A percentile compares a stretch with the other conserved stretches of the same genome.
These are phyloP conservation scores for Emmonsiellopsis sp. DNA, from an alignment of 2,329 filamentous ascomycete species.

Conservation along the genomic window DNA sequence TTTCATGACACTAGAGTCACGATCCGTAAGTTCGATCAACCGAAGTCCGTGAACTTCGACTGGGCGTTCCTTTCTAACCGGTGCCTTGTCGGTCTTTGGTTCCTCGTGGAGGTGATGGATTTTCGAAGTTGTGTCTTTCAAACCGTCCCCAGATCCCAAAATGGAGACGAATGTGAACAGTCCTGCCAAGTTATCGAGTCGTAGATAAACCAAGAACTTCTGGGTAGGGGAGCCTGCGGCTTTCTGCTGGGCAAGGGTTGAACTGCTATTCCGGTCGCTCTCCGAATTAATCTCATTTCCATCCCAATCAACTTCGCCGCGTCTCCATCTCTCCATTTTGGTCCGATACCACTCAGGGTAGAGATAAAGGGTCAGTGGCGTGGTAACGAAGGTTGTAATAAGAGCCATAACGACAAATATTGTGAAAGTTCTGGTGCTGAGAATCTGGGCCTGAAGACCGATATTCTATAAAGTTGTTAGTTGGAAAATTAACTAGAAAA, in stretches of 20 bases:
- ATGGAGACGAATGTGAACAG: conserved; percentile 75
- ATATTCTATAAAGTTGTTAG: conserved; percentile 49
- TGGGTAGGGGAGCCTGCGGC: conserved; percentile 45
- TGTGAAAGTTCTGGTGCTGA: conserved; percentile 74
- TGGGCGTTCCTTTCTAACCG: conserved; percentile 24
- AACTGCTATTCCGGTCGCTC: conserved; percentile 36
- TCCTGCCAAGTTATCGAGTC: conserved; percentile 73
- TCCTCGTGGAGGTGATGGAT: conserved; percentile 24
- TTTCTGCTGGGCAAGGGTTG: conserved; percentile 39
- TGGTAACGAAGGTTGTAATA: conserved; percentile 74
- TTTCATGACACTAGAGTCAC: conserved; percentile 91
- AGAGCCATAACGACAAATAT: conserved; percentile 94
- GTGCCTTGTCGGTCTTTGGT: conserved; percentile 10
- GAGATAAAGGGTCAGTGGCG: conserved; percentile 61
- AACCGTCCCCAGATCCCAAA: conserved; percentile 49
- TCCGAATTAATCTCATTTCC: conserved; percentile 41
- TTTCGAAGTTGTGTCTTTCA: conserved; percentile 22
- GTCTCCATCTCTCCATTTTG: conserved; percentile 64
- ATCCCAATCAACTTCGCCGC: conserved; percentile 87
- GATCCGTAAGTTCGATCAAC: conserved; percentile 77
- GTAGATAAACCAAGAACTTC: conserved; percentile 68
- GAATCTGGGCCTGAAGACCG: conserved; percentile 70
- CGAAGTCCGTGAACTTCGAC: conserved; percentile 77
- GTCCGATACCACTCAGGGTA: conserved; percentile 71
- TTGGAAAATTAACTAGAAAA: not conserved